Percentiles rank a stretch among this genome's conserved stretches.
These are phyloP conservation scores for Zymoseptoria crescenta DNA, from an alignment of 2,329 filamentous ascomycete species.

Conservation along the genomic window DNA sequence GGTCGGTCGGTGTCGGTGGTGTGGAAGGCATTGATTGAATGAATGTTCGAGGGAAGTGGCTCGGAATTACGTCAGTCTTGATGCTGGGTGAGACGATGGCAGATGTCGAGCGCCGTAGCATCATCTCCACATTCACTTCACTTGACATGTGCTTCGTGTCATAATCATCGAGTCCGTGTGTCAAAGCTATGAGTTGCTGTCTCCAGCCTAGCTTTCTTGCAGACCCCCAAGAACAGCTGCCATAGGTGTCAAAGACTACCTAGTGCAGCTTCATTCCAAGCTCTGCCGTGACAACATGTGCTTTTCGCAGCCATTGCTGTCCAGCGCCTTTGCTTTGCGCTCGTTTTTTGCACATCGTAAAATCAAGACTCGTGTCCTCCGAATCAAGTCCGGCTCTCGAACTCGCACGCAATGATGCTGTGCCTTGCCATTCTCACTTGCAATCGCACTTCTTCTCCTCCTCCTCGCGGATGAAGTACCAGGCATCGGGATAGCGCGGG, in stretches of 20 bases:
- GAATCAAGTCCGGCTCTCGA: background rate
- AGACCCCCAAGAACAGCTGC: background rate
- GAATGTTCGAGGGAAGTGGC: conserved; percentile 4
- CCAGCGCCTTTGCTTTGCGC: background rate
- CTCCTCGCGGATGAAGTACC: conserved; percentile 28
- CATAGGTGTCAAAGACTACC: background rate
- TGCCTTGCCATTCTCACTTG: background rate
- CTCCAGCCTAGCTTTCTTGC: background rate
- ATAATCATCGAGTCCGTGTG: background rate
- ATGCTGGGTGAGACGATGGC: background rate
- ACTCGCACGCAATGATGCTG: background rate
- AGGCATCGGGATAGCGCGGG: conserved; percentile 26
- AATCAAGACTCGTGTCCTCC: background rate
- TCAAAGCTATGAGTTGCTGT: background rate
- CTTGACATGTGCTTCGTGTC: background rate
- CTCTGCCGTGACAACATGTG: background rate
- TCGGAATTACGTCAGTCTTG: conserved; percentile 5
- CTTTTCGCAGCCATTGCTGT: background rate
- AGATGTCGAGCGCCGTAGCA: conserved; percentile 7
- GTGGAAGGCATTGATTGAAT: conserved; percentile 1
- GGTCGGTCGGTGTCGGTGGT: conserved; percentile 25
- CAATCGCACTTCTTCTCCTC: conserved; percentile 16
- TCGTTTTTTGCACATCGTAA: background rate
- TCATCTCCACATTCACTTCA: background rate
- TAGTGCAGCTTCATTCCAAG: background rate